These are phyloP conservation scores for Candida pseudofarinosa DNA, from an alignment of 805 yeast species.

Conservation along the genomic window DNA sequence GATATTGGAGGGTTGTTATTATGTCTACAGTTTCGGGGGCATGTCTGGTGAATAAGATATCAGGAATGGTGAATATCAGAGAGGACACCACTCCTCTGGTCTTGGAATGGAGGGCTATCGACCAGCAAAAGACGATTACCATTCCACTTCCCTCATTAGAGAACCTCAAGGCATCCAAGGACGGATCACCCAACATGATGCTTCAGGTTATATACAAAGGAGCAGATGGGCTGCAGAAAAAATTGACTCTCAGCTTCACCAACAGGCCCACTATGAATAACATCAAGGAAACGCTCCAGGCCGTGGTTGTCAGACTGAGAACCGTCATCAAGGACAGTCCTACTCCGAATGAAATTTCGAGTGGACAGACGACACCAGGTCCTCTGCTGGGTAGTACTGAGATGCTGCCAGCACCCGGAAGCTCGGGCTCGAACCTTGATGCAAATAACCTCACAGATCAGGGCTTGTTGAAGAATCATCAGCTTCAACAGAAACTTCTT, in stretches of 20 bases:
- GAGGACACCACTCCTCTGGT: slow-evolving; percentile 41
- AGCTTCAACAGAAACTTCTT: slow-evolving; percentile 74
- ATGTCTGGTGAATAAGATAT: slow-evolving; percentile 36
- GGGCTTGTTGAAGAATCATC: slow-evolving; percentile 63
- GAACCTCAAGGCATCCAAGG: slow-evolving; percentile 68
- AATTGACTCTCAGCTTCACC: slow-evolving; percentile 54
- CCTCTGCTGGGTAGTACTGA: slow-evolving; percentile 5
- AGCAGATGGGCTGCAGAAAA: slow-evolving; percentile 27
- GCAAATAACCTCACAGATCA: slow-evolving; percentile 32
- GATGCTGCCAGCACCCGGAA: slow-evolving; percentile 4
- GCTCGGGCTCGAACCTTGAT: slow-evolving; percentile 16
- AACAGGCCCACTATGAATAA: slow-evolving; percentile 73
- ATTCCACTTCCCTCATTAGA: slow-evolving; percentile 32
- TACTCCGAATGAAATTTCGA: slow-evolving; percentile 7
- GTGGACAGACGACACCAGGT: slow-evolving; percentile 4
- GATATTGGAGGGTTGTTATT: neutral
- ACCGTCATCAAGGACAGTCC: slow-evolving; percentile 45
- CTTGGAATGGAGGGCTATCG: slow-evolving; percentile 43
- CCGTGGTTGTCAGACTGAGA: slow-evolving; percentile 62
- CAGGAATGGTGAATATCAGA: slow-evolving; percentile 38
- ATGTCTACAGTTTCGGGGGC: slow-evolving; percentile 37
- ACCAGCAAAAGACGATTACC: slow-evolving; percentile 28
- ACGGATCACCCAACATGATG: slow-evolving; percentile 62
- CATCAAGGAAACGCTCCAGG: slow-evolving; percentile 63
- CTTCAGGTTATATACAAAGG: slow-evolving; percentile 50